phyloP scores from a whole-genome alignment of 768 basidiomycete genomes.

The Lepiota brunneoincarnata region DNA sequence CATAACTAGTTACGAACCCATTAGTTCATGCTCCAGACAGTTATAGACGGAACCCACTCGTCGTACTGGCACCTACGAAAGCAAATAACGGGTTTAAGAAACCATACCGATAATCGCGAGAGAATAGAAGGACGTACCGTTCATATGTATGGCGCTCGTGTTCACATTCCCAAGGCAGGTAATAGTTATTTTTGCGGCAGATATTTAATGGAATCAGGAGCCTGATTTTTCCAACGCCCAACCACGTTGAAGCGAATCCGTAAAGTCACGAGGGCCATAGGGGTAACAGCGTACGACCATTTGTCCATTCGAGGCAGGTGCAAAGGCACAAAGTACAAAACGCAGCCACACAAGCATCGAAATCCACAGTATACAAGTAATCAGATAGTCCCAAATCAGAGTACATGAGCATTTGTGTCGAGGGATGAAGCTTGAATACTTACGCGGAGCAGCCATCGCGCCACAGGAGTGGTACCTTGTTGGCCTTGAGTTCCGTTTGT shows the following conservation, averaged over 20 bases:
- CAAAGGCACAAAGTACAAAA: too few relatives aligned
- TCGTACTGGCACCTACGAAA: conserved; percentile 84
- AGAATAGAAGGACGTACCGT: conserved; percentile 49
- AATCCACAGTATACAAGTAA: conserved; percentile 1
- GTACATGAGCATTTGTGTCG: not conserved
- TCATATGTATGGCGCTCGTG: conserved; percentile 85
- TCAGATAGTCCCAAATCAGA: too few relatives aligned
- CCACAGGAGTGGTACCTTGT: conserved; percentile 77
- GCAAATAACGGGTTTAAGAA: conserved; percentile 1
- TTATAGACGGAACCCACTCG: conserved; percentile 59
- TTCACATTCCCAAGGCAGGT: conserved; percentile 93
- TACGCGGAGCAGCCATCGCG: conserved; percentile 91
- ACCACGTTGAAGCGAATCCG: not conserved
- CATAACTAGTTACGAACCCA: conserved; percentile 49
- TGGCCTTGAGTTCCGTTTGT: conserved; percentile 74
- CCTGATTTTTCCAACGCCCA: conserved; percentile 35
- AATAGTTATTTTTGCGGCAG: conserved; percentile 75
- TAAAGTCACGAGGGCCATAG: not conserved
- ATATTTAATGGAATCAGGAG: conserved; percentile 84
- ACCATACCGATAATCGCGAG: not conserved
- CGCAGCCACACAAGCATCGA: not conserved
- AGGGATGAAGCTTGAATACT: conserved; percentile 29
- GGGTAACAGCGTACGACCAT: too few relatives aligned
- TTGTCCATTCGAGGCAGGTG: too few relatives aligned
- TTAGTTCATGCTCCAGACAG: conserved; percentile 8